Evolutionary conservation across 345 rosid genomes (phyloP).

Genomic region (Schrenkiella parvula): DNA sequence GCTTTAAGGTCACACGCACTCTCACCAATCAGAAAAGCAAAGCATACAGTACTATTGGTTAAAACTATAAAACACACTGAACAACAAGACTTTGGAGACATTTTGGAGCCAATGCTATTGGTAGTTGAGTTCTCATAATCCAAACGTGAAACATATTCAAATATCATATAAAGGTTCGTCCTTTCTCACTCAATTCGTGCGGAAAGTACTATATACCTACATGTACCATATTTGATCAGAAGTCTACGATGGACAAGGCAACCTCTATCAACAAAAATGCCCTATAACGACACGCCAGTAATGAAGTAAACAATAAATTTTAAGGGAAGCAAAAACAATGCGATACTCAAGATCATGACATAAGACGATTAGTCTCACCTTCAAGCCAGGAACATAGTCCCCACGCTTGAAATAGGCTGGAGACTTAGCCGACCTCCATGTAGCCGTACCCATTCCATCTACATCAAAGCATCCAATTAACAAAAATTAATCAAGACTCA

Average conservation of each 20-base stretch:
- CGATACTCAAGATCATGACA: neutral
- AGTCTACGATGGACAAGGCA: neutral
- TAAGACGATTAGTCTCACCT: constrained; percentile 40
- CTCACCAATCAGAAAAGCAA: neutral
- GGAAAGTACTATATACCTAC: neutral
- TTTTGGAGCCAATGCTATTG: neutral
- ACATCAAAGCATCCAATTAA: constrained; percentile 15
- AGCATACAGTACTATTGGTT: neutral
- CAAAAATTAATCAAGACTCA: neutral
- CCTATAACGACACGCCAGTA: neutral
- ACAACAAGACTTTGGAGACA: neutral
- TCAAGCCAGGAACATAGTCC: constrained; percentile 98
- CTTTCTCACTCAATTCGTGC: neutral
- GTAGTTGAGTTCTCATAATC: neutral
- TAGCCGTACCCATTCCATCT: constrained; percentile 99
- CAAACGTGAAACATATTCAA: neutral
- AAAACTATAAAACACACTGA: neutral
- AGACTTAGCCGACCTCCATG: constrained; percentile 96
- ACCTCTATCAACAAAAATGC: neutral
- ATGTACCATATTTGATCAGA: neutral
- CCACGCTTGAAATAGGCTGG: constrained; percentile 93
- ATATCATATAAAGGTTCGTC: neutral
- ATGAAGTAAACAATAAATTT: neutral
- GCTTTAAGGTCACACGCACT: neutral
- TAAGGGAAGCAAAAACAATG: neutral